Base-by-base conservation (phyloP, 1,284 basidiomycete genomes). In the Ceratobasidium sp. region DNA sequence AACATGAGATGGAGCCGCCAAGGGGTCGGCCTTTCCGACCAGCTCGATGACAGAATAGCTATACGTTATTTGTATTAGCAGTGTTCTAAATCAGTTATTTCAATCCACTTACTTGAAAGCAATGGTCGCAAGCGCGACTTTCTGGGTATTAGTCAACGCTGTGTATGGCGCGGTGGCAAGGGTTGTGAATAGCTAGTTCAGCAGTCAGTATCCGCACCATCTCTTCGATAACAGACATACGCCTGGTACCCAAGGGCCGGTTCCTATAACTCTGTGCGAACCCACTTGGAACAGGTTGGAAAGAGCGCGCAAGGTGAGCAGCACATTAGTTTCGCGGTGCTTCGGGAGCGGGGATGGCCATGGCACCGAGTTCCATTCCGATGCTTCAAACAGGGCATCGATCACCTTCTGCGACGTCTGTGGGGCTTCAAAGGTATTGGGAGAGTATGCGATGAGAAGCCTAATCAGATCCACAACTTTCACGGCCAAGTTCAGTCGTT, bases 391-490 rank as follows among this genome's bases (percentile, higher is more conserved):
- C 15, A 95, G 78, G 5, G 85, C 81, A 8, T 84, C 79, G 13
- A 91, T 82, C 73, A 93, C 85, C 42, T 79, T 80, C 32, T 83
- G 79, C 42, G 84, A 83, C 55, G 85, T 75, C 13, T 77, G 82
- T 0, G 84, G 75, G 6, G 81, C 78, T 3, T 82, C 77, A 68
- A 85, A 84, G 0, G 83, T 79, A 5, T 82, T 80, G 2, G 87
- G 84, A 49, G 84, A 88, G 74, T 86, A 86, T 0, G 86, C 88
- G n/a, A 88, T 83, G 8, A 96, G 79, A 32, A 94, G 82, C 32
- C 96, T 88, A 54, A 88, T 84, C 7, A 98, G 83, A 76, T 99
- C 96, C 74, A 99, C 87, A 1, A 96, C 93, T 94, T 74, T n/a
- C 31, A 25, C 45, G 71, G 57, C 68, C 29, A 27, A 42, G 25